Percentiles rank a stretch among this genome's conserved stretches.
Conservation (phyloP, 148 eudicot genomes). For the Cornus kousa region DNA sequence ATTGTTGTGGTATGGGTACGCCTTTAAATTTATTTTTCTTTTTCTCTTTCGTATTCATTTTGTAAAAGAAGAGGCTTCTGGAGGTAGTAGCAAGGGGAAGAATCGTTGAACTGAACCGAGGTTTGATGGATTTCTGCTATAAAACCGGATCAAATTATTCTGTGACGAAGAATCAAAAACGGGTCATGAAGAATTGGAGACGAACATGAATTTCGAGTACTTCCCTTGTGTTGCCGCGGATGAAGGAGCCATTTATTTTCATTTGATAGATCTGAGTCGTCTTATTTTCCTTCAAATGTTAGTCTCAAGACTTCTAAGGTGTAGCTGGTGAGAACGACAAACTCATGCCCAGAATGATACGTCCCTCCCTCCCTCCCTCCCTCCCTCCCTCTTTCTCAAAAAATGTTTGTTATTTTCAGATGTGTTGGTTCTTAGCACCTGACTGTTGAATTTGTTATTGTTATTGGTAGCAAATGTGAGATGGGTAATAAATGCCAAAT, state of each 20-base stretch:
- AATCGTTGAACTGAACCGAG: slow-evolving; percentile 11
- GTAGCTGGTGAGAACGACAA: slow-evolving; percentile 21
- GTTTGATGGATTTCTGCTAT: slow-evolving; percentile 11
- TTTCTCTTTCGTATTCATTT: slow-evolving; percentile 38
- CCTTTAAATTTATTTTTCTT: slow-evolving; percentile 21
- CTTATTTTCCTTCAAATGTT: slow-evolving; percentile 6
- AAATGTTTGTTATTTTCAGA: slow-evolving; percentile 19
- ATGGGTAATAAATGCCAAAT: slow-evolving; percentile 41
- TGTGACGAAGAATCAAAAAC: background rate
- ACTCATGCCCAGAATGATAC: slow-evolving; percentile 16
- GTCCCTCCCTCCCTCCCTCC: slow-evolving; percentile 10
- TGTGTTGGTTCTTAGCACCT: slow-evolving; percentile 27
- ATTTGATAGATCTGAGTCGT: slow-evolving; percentile 8
- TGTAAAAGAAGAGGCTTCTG: slow-evolving; percentile 32
- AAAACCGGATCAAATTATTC: slow-evolving; percentile 13
- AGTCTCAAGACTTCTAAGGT: slow-evolving; percentile 14
- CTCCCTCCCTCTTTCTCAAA: slow-evolving; percentile 11
- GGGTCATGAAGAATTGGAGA: background rate
- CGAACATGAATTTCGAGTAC: background rate
- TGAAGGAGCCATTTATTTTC: slow-evolving; percentile 1
- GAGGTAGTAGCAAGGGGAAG: slow-evolving; percentile 25
- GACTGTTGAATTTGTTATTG: slow-evolving; percentile 30
- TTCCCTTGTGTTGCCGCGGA: slow-evolving; percentile 5
- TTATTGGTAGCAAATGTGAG: slow-evolving; percentile 27
- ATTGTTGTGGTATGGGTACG: slow-evolving; percentile 28